Conservation (phyloP, 257 asterid species). For the Solanum megistacrolobum region DNA sequence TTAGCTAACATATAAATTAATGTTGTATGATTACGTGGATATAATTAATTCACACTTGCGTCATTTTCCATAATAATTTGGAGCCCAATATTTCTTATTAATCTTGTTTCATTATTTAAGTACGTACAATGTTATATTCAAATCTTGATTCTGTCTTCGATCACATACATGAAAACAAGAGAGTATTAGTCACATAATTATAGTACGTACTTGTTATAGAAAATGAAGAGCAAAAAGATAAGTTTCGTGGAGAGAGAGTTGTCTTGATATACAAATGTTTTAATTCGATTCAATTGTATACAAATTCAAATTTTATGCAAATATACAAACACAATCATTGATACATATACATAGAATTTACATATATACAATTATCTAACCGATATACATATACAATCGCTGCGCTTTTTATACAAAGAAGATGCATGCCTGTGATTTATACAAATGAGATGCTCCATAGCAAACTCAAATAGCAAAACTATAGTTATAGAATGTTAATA, state of each 20-base stretch:
- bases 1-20: not conserved
- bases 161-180: not conserved
- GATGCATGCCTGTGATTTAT: too few species aligned
- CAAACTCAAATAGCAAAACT: too few species aligned
- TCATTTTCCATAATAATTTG: too few species aligned
- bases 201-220: not conserved
- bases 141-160: not conserved
- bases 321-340: too few species aligned
- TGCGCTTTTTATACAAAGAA: too few species aligned
- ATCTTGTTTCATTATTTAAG: not conserved
- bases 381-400: too few species aligned
- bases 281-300: too few species aligned
- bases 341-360: too few species aligned
- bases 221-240: not conserved
- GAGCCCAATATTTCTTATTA: not conserved
- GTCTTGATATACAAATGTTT: not conserved
- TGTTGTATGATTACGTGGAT: not conserved
- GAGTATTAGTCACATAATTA: not conserved
- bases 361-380: too few species aligned
- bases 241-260: not conserved
- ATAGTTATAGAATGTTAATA: too few species aligned
- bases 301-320: too few species aligned
- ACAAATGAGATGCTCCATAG: too few species aligned
- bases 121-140: not conserved
- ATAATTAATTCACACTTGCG: not conserved